A percentile compares a stretch with the other conserved stretches of the same genome.
These are phyloP conservation scores for Colletotrichum somersetense DNA, from an alignment of 2,329 filamentous ascomycete species.

Conservation along the genomic window DNA sequence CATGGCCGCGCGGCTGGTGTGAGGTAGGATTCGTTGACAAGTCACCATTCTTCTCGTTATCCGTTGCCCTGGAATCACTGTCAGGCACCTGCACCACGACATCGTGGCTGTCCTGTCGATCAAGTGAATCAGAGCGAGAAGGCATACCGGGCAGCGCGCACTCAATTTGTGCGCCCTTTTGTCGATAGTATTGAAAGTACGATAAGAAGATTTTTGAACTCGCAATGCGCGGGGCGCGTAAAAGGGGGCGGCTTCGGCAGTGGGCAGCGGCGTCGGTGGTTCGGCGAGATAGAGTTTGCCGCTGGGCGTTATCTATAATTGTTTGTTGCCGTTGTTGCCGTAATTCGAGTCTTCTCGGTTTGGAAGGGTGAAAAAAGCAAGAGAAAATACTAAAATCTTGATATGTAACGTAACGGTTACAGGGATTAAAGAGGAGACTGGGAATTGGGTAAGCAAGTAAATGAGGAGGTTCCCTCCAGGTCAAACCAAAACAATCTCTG, in stretches of 20 bases:
- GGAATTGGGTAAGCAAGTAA: background rate
- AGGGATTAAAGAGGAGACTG: background rate
- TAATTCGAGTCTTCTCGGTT: constrained; percentile 1
- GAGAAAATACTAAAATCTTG: constrained; percentile 4
- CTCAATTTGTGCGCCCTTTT: background rate
- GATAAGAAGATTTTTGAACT: background rate
- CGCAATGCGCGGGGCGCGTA: background rate
- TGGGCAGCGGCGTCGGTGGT: background rate
- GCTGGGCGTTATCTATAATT: background rate
- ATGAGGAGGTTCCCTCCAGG: background rate
- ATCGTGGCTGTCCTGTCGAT: constrained; percentile 30
- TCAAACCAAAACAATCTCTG: background rate
- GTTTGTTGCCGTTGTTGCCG: constrained; percentile 1
- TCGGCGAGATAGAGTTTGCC: background rate
- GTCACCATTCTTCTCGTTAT: constrained; percentile 28
- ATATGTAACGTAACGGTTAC: too few species aligned
- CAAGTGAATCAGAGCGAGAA: constrained; percentile 16
- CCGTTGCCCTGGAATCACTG: constrained; percentile 30
- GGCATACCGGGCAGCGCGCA: constrained; percentile 36
- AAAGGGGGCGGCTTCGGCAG: background rate
- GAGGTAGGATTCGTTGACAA: constrained; percentile 9
- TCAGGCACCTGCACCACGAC: constrained; percentile 36
- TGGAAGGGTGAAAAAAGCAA: background rate
- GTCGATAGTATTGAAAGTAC: background rate
- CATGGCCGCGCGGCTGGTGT: constrained; percentile 33